Evolutionary conservation across 2,329 filamentous ascomycete species (phyloP).

Genomic region (Aspergillus fumigatiaffinis): DNA sequence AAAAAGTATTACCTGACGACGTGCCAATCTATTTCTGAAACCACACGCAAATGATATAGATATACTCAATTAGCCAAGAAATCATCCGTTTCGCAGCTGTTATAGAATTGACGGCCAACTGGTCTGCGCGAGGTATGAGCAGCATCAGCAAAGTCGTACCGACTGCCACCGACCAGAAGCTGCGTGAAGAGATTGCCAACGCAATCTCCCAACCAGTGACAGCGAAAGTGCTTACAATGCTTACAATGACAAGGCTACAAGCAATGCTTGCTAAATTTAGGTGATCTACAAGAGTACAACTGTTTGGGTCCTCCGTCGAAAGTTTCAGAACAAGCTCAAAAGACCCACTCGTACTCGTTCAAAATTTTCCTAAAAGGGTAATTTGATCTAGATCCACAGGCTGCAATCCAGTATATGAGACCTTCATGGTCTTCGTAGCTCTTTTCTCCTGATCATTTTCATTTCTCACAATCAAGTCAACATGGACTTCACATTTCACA

Average conservation of each 20-base stretch:
- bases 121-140: background rate
- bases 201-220: background rate
- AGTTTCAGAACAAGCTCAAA: background rate
- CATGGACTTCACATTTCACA: slow-evolving; percentile 32
- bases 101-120: background rate
- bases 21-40: too few species aligned
- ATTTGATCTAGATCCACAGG: background rate
- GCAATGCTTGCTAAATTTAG: background rate
- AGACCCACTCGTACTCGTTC: slow-evolving; percentile 27
- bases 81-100: background rate
- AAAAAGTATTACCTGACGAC: too few species aligned
- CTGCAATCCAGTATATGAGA: background rate
- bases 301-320: background rate
- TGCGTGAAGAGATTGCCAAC: background rate
- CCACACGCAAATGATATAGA: background rate
- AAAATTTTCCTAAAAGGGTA: slow-evolving; percentile 20
- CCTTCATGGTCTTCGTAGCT: background rate
- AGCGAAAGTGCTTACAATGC: background rate
- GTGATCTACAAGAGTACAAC: background rate
- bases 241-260: background rate
- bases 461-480: background rate
- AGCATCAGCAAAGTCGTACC: background rate
- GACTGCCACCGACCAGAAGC: background rate
- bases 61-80: background rate
- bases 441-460: background rate